Base-by-base conservation (phyloP, 257 asterid species). In the Solanum chilense region DNA sequence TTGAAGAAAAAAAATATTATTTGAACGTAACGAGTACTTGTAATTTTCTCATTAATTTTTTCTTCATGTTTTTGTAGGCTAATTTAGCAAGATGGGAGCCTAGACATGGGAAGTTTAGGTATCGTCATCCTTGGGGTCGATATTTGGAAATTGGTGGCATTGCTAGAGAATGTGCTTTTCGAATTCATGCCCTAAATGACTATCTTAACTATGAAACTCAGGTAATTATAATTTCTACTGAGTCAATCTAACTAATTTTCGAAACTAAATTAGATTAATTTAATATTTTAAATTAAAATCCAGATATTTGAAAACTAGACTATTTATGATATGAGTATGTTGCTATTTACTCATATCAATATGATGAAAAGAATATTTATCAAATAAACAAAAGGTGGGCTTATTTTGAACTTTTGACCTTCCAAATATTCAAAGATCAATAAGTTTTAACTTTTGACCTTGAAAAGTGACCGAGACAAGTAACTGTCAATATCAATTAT, bases 71-170 rank as follows among this genome's bases (percentile, higher is more conserved):
- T 12, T 69, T n/a, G 49, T 64, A 94, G 98, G 95, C 90, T 1
- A 94, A 92, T 88, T 92, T 93, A 21, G 98, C 96, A 33, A 92
- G 87, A 87, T 96, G 98, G 97, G 96, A 94, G 89, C 95, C 96
- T 3, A 83, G 97, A 12, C 98, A 94, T 23, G 98, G 98, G 2
- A 83, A 86, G 33, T 94, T 94, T 58, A 91, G 88, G 91, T 95
- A 87, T 85, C 86, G 92, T 0, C 98, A 94, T 18, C 98, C 98
- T 10, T 95, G 97, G 96, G 85, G 88, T 20, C 94, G 90, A 39
- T 95, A 95, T 90, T 91, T 94, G 23, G 91, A 92, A 71, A 88
- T 94, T 60, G 95, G 98, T 77, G 82, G 84, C 15, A 90, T 91
- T 7, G 86, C 93, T 9, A 82, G 95, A 86, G 91, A 93, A 89